Evolutionary conservation across 768 basidiomycete genomes (phyloP).

Genomic region (Leccinum disarticulatum): DNA sequence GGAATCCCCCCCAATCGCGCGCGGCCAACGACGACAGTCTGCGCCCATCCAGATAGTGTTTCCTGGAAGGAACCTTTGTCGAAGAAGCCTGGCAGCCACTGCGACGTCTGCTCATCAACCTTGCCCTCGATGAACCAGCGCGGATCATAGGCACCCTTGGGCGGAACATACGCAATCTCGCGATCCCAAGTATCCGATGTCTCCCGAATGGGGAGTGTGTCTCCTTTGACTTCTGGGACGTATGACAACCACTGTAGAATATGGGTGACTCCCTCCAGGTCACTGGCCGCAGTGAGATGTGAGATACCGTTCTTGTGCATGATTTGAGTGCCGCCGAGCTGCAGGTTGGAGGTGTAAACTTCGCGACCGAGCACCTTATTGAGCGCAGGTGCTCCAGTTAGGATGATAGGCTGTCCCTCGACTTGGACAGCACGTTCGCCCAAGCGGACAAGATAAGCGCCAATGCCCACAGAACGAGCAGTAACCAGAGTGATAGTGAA

Average conservation of each 20-base stretch:
- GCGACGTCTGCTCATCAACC: slow-evolving; percentile 71
- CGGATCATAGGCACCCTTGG: slow-evolving; percentile 95
- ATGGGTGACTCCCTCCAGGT: slow-evolving; percentile 91
- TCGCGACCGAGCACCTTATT: slow-evolving; percentile 99
- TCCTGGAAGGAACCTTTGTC: slow-evolving; percentile 98
- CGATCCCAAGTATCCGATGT: slow-evolving; percentile 87
- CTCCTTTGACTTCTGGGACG: slow-evolving; percentile 81
- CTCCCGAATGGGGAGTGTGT: slow-evolving; percentile 75
- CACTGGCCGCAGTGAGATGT: slow-evolving; percentile 91
- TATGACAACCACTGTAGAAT: slow-evolving; percentile 96
- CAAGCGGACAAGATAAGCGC: slow-evolving; percentile 96
- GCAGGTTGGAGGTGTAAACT: slow-evolving; percentile 97
- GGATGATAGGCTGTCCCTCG: slow-evolving; percentile 98
- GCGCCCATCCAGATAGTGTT: slow-evolving; percentile 98
- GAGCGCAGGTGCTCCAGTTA: slow-evolving; percentile 93
- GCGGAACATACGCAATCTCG: slow-evolving; percentile 83
- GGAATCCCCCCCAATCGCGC: slow-evolving; percentile 96
- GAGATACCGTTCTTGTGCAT: slow-evolving; percentile 99
- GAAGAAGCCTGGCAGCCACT: slow-evolving; percentile 91
- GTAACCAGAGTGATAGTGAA: slow-evolving; percentile 99
- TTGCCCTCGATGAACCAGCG: slow-evolving; percentile 98
- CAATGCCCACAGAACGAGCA: slow-evolving; percentile 98
- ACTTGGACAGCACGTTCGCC: slow-evolving; percentile 98
- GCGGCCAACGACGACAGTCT: slow-evolving; percentile 96
- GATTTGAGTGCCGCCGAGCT: slow-evolving; percentile 99